Evolutionary conservation across 2,329 filamentous ascomycete genomes (phyloP).

Genomic region (Immersiporthe knoxdaviesiana): DNA sequence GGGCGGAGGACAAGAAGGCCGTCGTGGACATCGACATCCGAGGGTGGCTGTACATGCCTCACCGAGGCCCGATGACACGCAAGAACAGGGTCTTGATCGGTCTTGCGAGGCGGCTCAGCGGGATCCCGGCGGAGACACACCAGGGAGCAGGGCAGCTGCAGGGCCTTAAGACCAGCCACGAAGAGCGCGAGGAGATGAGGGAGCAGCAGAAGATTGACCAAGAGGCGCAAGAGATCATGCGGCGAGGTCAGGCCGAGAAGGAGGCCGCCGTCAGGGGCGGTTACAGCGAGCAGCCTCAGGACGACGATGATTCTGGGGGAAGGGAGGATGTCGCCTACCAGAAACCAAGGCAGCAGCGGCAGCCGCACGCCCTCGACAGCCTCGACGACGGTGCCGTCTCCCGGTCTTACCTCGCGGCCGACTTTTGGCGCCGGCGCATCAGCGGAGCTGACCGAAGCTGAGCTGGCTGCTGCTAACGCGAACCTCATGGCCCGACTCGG

Average conservation of each 20-base stretch:
- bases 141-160: slow-evolving; percentile 38
- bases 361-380: slow-evolving; percentile 42
- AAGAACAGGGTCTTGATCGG: slow-evolving; percentile 87
- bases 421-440: slow-evolving; percentile 38
- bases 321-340: slow-evolving; percentile 31
- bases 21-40: slow-evolving; percentile 92
- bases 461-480: slow-evolving; percentile 78
- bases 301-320: slow-evolving; percentile 49
- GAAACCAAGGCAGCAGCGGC: slow-evolving; percentile 37
- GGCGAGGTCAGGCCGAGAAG: slow-evolving; percentile 71
- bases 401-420: slow-evolving; percentile 44
- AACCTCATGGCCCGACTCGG: slow-evolving; percentile 86
- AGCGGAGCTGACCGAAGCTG: slow-evolving; percentile 70
- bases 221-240: slow-evolving; percentile 78
- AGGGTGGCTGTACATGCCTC: slow-evolving; percentile 92
- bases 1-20: slow-evolving; percentile 78
- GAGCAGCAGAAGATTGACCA: slow-evolving; percentile 70
- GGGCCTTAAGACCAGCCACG: slow-evolving; percentile 37
- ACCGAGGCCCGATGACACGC: slow-evolving; percentile 80
- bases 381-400: slow-evolving; percentile 48
- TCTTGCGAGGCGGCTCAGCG: slow-evolving; percentile 83
- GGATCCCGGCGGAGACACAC: slow-evolving; percentile 71
- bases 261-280: slow-evolving; percentile 70
- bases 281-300: slow-evolving; percentile 69
- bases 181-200: slow-evolving; percentile 52